Evolutionary conservation across 441 rosid genomes (phyloP), one percentile per base, ranked within the genome.

Genomic region (Iberis amara): DNA sequence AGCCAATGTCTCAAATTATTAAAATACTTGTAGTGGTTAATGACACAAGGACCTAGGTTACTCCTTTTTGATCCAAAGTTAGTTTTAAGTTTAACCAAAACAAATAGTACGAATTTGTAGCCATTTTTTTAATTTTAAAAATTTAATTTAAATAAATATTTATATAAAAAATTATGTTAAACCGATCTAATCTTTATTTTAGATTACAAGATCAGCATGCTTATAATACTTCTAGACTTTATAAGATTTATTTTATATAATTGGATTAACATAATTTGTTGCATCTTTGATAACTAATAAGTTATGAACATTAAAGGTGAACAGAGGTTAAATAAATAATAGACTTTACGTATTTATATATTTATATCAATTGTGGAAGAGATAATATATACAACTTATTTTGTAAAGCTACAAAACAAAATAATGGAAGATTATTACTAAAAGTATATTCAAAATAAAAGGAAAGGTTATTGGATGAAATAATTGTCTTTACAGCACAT

Each of bases 261-360:
- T 18, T 40, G 48, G 30, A 6, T 45, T 55, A 11, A 30, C 32
- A 35, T 36, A 15, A 35, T 36, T 36, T 23, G 9, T 47, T 52
- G 35, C 52, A 23, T 47, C 39, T 63, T 55, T 48, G 11, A 9
- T 56, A 28, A 36, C 33, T 62, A 15, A 26, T 43, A 47, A 18
- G 52, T 30, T 50, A 44, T 39, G 69, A 65, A 65, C 70, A 48
- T 65, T 60, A 48, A 58, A 40, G 39, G 61, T 59, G 32, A 65
- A 46, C 46, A 52, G 46, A 39, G 39, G 45, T 32, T 42, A 37
- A 44, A 51, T 39, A 51, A 36, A 6, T 24, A 30, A 49, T 24
- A 37, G 30, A 11, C 18, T 41, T 26, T 30, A 55, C 43, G 47
- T 66, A 15, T 64, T 41, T 50, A 24, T 4, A 24, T 52, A 45